Base-by-base conservation (phyloP, 495 filamentous ascomycete genomes). In the Saxophila tyrrhenica region DNA sequence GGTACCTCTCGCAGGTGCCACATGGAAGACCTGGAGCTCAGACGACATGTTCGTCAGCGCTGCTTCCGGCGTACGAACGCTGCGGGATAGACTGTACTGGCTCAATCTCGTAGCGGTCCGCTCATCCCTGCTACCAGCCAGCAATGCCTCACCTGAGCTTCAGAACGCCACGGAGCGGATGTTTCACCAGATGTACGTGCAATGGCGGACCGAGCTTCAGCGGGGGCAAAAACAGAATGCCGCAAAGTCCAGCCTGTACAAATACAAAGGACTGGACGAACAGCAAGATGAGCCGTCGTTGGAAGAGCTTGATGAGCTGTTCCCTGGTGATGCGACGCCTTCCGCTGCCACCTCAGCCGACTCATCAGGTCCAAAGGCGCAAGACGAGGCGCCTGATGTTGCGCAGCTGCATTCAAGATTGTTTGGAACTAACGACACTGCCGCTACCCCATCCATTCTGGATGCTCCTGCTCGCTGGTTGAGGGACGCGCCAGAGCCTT, bases 151-250 rank as follows among this genome's bases (percentile, higher is more conserved):
- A 7, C 32, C 32, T 2, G 38, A 13, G 2, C 43, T 61, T 25
- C 58, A 24, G 0, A 2, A 32, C 7, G 38, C 25, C 7, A 41
- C 57, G 9, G 51, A 55, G 16, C 39, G 50, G 3, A 21, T 39
- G n/a, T 79, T 91, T 43, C 75, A 84, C 39, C 68, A 69, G 8
- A 80, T 91, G 67, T 92, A 91, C 62, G 67, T 76, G 43, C 70
- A 86, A 22, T 99, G 90, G 90, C 85, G 80, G 61, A 70, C 73
- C 35, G 79, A 83, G 62, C 76, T 94, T 15, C 75, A 78, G 32
- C 73, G 81, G 24, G 89, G 94, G 57, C 82, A 86, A 63, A 78
- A 82, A 62, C 75, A 83, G 51, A 80, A 81, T 52, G 79, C 85
- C 11, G 73, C 77, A 20, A 86, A 85, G 58, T 77, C 73, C 15